Evolutionary conservation across 805 yeast genomes (phyloP).

Genomic region (Starmera caribaea): DNA sequence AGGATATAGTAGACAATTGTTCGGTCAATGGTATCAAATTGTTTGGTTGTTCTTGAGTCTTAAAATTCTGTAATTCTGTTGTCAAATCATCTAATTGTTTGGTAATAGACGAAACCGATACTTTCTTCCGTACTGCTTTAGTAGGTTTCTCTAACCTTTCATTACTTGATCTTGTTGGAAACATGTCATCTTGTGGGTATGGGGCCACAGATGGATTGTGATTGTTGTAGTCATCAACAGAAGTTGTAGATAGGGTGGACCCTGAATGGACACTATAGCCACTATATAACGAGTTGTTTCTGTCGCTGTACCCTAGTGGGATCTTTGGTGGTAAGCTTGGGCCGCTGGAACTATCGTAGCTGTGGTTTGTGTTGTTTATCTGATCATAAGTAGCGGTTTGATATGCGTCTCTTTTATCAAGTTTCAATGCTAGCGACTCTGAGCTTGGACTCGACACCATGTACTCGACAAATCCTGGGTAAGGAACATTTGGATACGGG

Average conservation of each 20-base stretch:
- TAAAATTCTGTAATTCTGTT: slow-evolving; percentile 3
- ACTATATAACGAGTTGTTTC: neutral
- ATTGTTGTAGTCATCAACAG: neutral
- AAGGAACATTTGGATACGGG: no score
- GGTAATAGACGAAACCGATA: neutral
- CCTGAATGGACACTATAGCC: neutral
- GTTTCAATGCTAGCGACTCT: neutral
- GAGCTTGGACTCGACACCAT: neutral
- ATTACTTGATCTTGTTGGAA: slow-evolving; percentile 4
- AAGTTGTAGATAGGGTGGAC: neutral
- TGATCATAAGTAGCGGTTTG: neutral
- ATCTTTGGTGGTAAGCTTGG: slow-evolving; percentile 3
- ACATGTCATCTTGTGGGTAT: neutral
- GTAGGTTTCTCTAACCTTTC: neutral
- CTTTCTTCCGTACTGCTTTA: neutral
- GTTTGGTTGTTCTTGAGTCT: neutral
- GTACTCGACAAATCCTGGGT: no score
- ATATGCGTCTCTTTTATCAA: neutral
- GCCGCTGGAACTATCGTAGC: neutral
- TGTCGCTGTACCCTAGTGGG: neutral
- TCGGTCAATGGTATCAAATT: no score
- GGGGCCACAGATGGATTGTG: neutral
- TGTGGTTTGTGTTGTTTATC: neutral
- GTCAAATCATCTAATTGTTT: neutral
- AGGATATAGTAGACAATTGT: neutral